Evolutionary conservation across 2,329 filamentous ascomycete species (phyloP), one percentile per base, ranked within the genome.

Genomic region (Arthrobotrys musiformis): DNA sequence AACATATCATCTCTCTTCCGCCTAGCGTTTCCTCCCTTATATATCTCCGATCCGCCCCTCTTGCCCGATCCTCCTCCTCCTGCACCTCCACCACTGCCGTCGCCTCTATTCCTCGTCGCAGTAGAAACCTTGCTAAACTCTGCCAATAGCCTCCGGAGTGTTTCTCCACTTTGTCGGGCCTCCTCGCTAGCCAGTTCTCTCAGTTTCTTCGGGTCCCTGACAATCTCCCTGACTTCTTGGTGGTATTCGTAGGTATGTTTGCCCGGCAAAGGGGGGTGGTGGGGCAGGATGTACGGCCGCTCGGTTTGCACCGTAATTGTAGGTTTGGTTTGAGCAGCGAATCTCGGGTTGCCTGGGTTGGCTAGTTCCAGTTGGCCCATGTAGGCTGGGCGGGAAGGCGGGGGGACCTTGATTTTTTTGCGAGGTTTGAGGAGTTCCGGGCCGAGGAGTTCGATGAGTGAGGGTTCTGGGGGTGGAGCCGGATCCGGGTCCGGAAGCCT

Each of bases 131-230:
- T 78, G 35, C 74, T 78, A 28, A 78, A 73, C 48, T 78, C 87
- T 2, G 86, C 85, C 81, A 91, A 84, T 80, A 81, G 42, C 61
- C 89, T 90, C 58, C 89, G 85, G 78, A 91, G 82, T 19, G 89
- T 89, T 80, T 90, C 88, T 81, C 91, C 90, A 6, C 89, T 90
- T 75, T 89, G 82, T 52, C 90, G 86, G 13, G 89, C 89, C 81
- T 91, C 90, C 80, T 90, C 86, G 2, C 89, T 90, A 3, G 89
- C 89, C 70, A 86, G 86, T 81, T 91, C 90, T 40, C 89, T 84
- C 54, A 90, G 88, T 79, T 85, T 86, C 40, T 88, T 84, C 1
- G 88, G 86, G 79, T 91, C 89, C 35, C 84, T 86, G 78, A 90
- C 88, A 74, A 89, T 86, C 42, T 86, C 82, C 0, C 87, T 86